These are phyloP conservation scores for Ajuga reptans DNA, from an alignment of 305 asterid species.

Conservation along the genomic window DNA sequence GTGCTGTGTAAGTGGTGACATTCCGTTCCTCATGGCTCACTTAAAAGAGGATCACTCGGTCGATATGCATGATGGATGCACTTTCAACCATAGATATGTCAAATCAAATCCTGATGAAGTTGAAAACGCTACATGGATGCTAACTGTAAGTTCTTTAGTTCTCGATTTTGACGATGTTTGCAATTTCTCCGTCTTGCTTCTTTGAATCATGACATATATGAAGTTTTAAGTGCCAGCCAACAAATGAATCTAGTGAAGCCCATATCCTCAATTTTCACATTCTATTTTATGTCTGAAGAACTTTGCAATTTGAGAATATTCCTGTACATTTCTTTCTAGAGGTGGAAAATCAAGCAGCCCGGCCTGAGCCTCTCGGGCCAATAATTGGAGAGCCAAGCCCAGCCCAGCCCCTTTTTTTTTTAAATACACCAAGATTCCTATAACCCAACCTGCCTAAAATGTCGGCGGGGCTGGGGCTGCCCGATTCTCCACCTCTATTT, in stretches of 20 bases:
- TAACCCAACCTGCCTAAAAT: no score
- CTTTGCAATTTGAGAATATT: not conserved
- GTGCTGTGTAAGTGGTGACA: slow-evolving; percentile 56
- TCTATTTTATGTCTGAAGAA: not conserved
- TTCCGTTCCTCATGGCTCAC: slow-evolving; percentile 55
- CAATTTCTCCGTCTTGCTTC: not conserved
- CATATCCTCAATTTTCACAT: not conserved
- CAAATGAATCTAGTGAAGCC: not conserved
- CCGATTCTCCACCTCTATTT: no score
- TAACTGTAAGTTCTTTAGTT: slow-evolving; percentile 51
- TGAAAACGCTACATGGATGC: slow-evolving; percentile 80
- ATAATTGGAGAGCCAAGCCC: no score
- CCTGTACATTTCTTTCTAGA: not conserved
- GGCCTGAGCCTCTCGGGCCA: no score
- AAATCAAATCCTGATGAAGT: slow-evolving; percentile 64
- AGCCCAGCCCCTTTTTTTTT: no score
- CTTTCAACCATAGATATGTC: slow-evolving; percentile 82
- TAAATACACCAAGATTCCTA: no score
- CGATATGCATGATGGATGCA: slow-evolving; percentile 78
- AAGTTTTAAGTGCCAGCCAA: not conserved
- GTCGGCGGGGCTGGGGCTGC: no score
- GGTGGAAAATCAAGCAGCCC: no score
- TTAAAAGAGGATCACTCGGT: slow-evolving; percentile 78
- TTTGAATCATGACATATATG: not conserved
- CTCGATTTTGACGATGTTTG: not conserved